phyloP scores from a whole-genome alignment of 768 basidiomycete genomes.

The Tephrocybe sp. region DNA sequence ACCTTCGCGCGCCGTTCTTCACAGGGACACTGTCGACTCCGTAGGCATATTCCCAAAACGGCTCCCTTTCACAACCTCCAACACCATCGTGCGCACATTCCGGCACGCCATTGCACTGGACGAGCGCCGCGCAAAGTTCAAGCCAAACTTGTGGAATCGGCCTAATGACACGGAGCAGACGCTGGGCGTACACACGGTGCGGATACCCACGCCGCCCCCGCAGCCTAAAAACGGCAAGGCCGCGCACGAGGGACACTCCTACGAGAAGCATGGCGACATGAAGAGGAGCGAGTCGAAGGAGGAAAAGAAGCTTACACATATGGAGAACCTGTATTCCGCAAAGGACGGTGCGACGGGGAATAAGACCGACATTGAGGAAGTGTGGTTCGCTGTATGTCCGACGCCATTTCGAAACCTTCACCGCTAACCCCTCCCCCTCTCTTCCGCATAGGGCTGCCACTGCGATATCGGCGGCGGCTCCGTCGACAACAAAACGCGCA shows the following conservation, averaged over 20 bases:
- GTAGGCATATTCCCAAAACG: conserved; percentile 54
- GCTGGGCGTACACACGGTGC: conserved; percentile 21
- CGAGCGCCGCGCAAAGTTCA: conserved; percentile 60
- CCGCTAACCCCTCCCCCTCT: not conserved
- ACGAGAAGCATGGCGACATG: not conserved
- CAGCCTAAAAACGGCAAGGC: conserved; percentile 2
- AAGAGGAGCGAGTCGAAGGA: conserved; percentile 8
- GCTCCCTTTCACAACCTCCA: conserved; percentile 58
- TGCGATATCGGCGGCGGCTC: conserved; percentile 59
- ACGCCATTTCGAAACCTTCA: not conserved
- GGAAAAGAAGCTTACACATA: conserved; percentile 25
- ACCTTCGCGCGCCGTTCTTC: not conserved
- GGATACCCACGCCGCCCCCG: not conserved
- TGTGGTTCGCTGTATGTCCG: conserved; percentile 59
- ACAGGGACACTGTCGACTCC: conserved; percentile 71
- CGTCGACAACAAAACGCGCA: conserved; percentile 38
- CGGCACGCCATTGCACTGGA: conserved; percentile 69
- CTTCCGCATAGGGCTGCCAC: conserved; percentile 29
- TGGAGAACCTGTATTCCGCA: conserved; percentile 34
- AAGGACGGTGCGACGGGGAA: conserved; percentile 3
- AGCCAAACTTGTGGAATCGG: conserved; percentile 50
- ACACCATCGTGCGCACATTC: conserved; percentile 55
- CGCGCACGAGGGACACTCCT: not conserved
- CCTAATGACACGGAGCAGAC: conserved; percentile 28
- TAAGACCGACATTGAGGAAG: conserved; percentile 53